Evolutionary conservation across 768 basidiomycete genomes (phyloP).

Genomic region (Lentinus brumalis): DNA sequence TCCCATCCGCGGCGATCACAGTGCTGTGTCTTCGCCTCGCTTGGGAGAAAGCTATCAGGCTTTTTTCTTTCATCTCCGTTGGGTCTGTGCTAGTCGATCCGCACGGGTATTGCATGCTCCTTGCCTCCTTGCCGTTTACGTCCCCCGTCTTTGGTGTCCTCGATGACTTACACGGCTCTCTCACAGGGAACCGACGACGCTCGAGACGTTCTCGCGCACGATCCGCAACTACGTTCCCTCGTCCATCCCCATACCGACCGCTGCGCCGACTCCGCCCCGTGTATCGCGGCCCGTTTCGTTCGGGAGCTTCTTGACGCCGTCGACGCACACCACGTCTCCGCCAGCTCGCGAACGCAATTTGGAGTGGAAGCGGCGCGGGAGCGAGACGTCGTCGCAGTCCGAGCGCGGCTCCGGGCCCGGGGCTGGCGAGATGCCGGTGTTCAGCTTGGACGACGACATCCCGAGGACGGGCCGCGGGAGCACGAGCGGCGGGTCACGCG

Average conservation of each 20-base stretch:
- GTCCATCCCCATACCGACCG: slow-evolving; percentile 49
- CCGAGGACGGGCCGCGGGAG: slow-evolving; percentile 17
- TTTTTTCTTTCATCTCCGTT: too few species aligned
- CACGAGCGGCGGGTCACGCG: slow-evolving; percentile 17
- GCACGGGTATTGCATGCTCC: too few species aligned
- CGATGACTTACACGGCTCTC: not conserved
- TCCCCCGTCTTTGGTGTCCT: not conserved
- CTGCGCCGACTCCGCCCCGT: slow-evolving; percentile 49
- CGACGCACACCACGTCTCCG: slow-evolving; percentile 13
- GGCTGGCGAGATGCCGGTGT: slow-evolving; percentile 20
- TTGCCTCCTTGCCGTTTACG: not conserved
- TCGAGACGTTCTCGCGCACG: slow-evolving; percentile 54
- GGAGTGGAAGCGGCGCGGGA: slow-evolving; percentile 21
- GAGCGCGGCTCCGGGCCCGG: slow-evolving; percentile 2
- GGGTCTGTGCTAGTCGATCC: too few species aligned
- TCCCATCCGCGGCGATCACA: too few species aligned
- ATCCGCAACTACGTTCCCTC: slow-evolving; percentile 57
- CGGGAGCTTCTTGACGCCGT: slow-evolving; percentile 43
- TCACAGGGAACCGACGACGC: slow-evolving; percentile 48
- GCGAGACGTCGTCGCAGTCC: slow-evolving; percentile 15
- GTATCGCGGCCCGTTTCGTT: slow-evolving; percentile 52
- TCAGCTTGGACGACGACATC: slow-evolving; percentile 31
- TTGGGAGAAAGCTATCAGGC: too few species aligned
- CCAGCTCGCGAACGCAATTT: slow-evolving; percentile 16
- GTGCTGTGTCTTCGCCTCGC: too few species aligned